Evolutionary conservation across 768 basidiomycete species (phyloP).

Genomic region (Cubamyces sp.): DNA sequence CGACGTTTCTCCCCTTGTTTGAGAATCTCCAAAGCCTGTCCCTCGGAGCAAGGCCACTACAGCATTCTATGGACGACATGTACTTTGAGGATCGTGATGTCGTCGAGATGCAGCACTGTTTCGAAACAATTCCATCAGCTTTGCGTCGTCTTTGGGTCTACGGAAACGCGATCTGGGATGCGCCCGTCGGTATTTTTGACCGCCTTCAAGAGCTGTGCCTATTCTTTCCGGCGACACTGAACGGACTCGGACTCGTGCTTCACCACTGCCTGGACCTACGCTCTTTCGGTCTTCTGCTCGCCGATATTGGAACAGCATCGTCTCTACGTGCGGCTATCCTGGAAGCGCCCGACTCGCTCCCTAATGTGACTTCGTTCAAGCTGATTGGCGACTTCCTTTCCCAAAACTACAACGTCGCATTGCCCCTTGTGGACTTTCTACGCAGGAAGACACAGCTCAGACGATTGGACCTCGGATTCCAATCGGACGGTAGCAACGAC

Average conservation of each 20-base stretch:
- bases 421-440: slow-evolving; percentile 4
- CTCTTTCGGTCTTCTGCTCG: slow-evolving; percentile 1
- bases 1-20: not conserved
- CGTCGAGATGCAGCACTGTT: not conserved
- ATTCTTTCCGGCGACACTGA: not conserved
- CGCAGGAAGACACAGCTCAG: slow-evolving; percentile 8
- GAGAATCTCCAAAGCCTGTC: not conserved
- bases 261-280: slow-evolving; percentile 11
- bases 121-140: not conserved
- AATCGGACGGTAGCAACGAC: not conserved
- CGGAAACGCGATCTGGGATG: slow-evolving; percentile 7
- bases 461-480: slow-evolving; percentile 8
- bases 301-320: not conserved
- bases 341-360: not conserved
- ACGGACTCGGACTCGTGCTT: slow-evolving; percentile 11
- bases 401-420: not conserved
- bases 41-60: not conserved
- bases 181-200: slow-evolving; percentile 4
- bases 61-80: not conserved
- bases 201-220: slow-evolving; percentile 16
- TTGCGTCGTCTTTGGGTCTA: not conserved
- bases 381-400: not conserved
- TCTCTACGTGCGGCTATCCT: not conserved
- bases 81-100: not conserved
- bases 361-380: slow-evolving; percentile 18